Base-by-base conservation (phyloP, 164 flowering plant genomes). In the Kalanchoe fedtschenkoi region DNA sequence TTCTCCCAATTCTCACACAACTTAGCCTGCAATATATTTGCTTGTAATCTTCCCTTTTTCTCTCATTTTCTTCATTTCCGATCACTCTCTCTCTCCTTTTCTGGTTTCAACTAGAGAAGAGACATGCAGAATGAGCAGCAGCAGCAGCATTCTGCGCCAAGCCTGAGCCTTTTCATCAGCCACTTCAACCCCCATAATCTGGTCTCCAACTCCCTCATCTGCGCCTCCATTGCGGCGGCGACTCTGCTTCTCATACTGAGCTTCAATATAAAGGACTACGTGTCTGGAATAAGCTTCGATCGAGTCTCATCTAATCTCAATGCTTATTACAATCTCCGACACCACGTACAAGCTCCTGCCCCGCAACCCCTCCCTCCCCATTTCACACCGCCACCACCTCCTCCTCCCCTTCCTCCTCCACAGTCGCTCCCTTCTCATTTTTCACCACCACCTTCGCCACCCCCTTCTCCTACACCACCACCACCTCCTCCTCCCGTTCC, bases 401-500 rank as follows among this genome's bases (percentile, higher is more conserved):
- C 59, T 7, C 35, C 35, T 9, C 60, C 60, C 1, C 60, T 35
- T n/a, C 35, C 37, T 8, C 34, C 11, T 29, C 60, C 24, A 13
- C 60, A 16, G 6, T 34, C 21, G 24, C 6, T n/a, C 47, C 1
- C 19, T 15, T 21, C 19, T 4, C 47, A 5, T 43, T 17, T 15
- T 4, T 22, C 4, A 15, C 47, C 21, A 17, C 19, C 47, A 5
- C 47, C 47, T 43, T 22, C 47, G 3, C 47, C 47, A 13, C 19
- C 19, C 1, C 47, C 47, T 9, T 1, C 1, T 16, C 3, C 21
- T 1, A n/a, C 19, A 7, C 46, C 46, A 14, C 46, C 46, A 8
- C 13, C 42, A 39, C 42, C 47, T 4, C 96, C 0, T 80, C 76
- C 64, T 82, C 87, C n/a, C n/a, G n/a, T n/a, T n/a, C n/a, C n/a